Evolutionary conservation across 106 monocot species (phyloP).

Genomic region (Platanthera zijinensis): DNA sequence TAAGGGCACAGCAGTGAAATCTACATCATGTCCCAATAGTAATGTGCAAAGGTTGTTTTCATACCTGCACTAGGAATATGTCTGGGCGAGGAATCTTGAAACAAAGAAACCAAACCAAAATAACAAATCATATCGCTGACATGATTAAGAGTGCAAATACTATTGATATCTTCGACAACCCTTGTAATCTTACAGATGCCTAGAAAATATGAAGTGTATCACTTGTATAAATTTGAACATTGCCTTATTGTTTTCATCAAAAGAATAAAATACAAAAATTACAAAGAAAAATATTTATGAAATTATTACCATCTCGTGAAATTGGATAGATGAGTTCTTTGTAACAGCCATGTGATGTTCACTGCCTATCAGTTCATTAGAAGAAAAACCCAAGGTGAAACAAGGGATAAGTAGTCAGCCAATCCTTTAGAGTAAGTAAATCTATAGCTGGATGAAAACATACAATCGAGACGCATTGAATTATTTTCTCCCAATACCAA

Average conservation of each 20-base stretch:
- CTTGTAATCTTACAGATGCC: constrained; percentile 49
- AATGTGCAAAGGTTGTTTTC: background rate
- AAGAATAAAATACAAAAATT: background rate
- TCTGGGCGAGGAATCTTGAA: constrained; percentile 84
- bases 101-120: constrained; percentile 85
- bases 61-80: constrained; percentile 24
- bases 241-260: background rate
- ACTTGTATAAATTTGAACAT: background rate
- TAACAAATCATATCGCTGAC: constrained; percentile 59
- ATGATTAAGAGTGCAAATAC: constrained; percentile 65
- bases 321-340: constrained; percentile 55
- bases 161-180: constrained; percentile 63
- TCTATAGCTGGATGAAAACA: background rate
- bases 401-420: background rate
- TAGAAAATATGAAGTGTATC: constrained; percentile 16
- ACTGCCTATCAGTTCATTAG: constrained; percentile 40
- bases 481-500: background rate
- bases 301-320: constrained; percentile 65
- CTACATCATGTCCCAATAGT: background rate
- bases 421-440: background rate
- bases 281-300: background rate
- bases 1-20: background rate
- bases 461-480: background rate
- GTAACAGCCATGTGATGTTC: constrained; percentile 60
- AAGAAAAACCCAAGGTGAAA: background rate